Base-by-base conservation (phyloP, 345 rosid species). In the Brassica rapa region DNA sequence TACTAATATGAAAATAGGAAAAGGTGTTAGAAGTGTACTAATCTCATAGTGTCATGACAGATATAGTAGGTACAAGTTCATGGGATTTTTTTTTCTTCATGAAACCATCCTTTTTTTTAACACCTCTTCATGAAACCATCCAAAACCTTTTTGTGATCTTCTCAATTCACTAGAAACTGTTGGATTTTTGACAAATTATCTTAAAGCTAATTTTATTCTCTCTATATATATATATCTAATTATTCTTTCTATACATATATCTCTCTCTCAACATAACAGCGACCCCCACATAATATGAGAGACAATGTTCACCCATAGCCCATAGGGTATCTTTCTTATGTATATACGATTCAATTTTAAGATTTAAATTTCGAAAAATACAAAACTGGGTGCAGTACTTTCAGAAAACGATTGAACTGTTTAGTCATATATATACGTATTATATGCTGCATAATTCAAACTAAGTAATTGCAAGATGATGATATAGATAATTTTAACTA, bases 221-320 rank as follows among this genome's bases (percentile, higher is more conserved):
- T 61, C 25, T 68, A 8, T 41, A 1, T 35, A 41, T 37, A 19
- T 25, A 25, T 25, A 25, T 25, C 21, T 19, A 19, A 25, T 59
- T 59, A 15, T 30, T 9, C 14, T n/a, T 24, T 61, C 25, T 68
- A 8, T 41, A 1, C 24, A 41, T 37, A 19, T 65, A 6, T 9
- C 35, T 61, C 46, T 62, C 39, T 77, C 70, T 6, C 56, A 61
- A 41, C 33, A 24, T 29, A 35, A 76, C 63, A 69, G 69, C 68
- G 62, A 76, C 74, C 80, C 75, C 80, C 75, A 77, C 70, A 77
- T 62, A 33, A 63, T 77, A 63, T 70, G 75, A 77, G 65, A 70
- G 64, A 51, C 71, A 62, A 37, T 77, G 75, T 77, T 77, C 75
- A 77, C 71, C 75, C 57, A 70, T 77, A 56, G 70, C 71, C 75